Evolutionary conservation across 164 flowering plant genomes (phyloP).

Genomic region (Buxus sempervirens): DNA sequence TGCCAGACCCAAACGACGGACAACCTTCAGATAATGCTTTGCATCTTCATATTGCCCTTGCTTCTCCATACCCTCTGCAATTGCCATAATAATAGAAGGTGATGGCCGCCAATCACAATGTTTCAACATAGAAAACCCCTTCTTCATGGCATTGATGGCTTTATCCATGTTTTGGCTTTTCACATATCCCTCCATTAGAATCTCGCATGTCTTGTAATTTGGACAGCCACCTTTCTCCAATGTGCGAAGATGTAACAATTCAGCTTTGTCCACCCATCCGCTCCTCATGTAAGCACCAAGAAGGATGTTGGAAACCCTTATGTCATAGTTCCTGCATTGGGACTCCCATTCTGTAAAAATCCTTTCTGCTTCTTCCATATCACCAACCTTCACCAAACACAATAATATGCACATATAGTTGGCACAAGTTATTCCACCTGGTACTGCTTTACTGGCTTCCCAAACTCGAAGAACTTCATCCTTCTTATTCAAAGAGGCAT

Average conservation of each 20-base stretch:
- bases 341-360: conserved; percentile 49
- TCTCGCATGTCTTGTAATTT: conserved; percentile 72
- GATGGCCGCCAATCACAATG: conserved; percentile 48
- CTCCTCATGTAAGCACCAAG: conserved; percentile 51
- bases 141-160: conserved; percentile 51
- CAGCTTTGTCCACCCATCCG: conserved; percentile 49
- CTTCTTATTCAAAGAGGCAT: conserved; percentile 40
- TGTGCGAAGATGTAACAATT: conserved; percentile 40
- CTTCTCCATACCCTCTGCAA: conserved; percentile 41
- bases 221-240: conserved; percentile 55
- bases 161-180: conserved; percentile 42
- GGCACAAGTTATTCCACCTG: conserved; percentile 42
- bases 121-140: conserved; percentile 35
- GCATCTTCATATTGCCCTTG: conserved; percentile 33
- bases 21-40: conserved; percentile 19
- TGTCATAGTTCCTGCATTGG: conserved; percentile 41
- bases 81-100: conserved; percentile 21
- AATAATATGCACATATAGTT: conserved; percentile 44
- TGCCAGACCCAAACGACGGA: conserved; percentile 30
- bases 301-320: conserved; percentile 60
- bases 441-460: conserved; percentile 45
- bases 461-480: conserved; percentile 52
- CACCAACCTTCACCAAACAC: conserved; percentile 55
- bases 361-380: conserved; percentile 44
- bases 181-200: conserved; percentile 61